A percentile compares a stretch with the other conserved stretches of the same genome.
phyloP scores from a whole-genome alignment of 2,329 filamentous ascomycete species.

The Blastomyces emzantsi region DNA sequence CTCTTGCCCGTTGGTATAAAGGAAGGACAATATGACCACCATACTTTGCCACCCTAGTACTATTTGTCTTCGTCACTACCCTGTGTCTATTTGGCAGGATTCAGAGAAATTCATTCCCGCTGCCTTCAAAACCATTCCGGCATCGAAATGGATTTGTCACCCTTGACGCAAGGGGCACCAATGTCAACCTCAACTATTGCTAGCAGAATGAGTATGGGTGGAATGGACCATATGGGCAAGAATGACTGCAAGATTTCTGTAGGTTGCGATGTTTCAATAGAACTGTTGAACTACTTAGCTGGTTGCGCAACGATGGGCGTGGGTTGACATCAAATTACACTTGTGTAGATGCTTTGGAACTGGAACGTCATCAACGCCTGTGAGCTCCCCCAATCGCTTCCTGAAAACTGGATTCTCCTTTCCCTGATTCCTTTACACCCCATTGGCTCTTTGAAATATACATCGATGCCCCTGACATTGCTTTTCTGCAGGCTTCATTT shows the following conservation, averaged over 20 bases:
- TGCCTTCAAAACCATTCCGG: not conserved
- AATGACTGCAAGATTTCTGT: slow-evolving; percentile 27
- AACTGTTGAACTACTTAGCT: not conserved
- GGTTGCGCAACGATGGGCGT: not conserved
- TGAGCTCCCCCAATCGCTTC: slow-evolving; percentile 13
- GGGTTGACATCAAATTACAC: slow-evolving; percentile 1
- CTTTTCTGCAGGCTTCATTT: slow-evolving; percentile 53
- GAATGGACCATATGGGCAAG: slow-evolving; percentile 15
- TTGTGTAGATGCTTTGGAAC: slow-evolving; percentile 65
- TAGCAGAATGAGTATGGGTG: slow-evolving; percentile 11
- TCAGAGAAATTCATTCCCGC: not conserved
- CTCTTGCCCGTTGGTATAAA: not conserved
- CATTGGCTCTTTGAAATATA: not conserved
- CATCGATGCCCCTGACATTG: not conserved
- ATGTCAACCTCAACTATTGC: slow-evolving; percentile 9
- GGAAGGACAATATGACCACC: too few relatives aligned
- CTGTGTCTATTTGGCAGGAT: not conserved
- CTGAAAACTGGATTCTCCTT: not conserved
- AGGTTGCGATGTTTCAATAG: slow-evolving; percentile 7
- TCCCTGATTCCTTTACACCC: too few relatives aligned
- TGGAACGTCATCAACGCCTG: slow-evolving; percentile 63
- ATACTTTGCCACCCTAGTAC: not conserved
- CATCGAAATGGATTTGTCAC: not conserved
- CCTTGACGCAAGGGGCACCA: not conserved
- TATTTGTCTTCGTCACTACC: not conserved